Base-by-base conservation (phyloP, 495 filamentous ascomycete species). In the Penicillium robsamsonii region DNA sequence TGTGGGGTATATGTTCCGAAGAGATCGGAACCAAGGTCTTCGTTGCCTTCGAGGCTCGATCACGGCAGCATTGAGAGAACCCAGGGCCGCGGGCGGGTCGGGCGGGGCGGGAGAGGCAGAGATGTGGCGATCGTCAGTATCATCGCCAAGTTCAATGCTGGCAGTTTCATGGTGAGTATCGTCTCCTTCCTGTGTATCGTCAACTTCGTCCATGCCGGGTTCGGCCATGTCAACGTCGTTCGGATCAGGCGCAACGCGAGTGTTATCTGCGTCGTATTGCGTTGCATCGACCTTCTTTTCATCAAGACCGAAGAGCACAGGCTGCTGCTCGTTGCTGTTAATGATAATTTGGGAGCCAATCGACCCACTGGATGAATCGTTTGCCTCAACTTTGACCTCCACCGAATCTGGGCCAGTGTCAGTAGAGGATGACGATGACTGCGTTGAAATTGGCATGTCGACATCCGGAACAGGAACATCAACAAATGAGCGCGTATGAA, bases 141-240 rank as follows among this genome's bases (percentile, higher is more conserved):
- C 69, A 30, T 70, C 70, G n/a, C 74, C 73, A 6, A 77, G 67
- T 47, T 79, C 75, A 33, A 77, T 60, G 50, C 75, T 79, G 29
- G 74, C 75, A 18, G 70, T 73, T 54, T 72, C 69, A 51, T 76
- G 74, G 9, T 55, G 48, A 5, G 60, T 65, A 40, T 68, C 60
- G 33, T 70, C 63, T 38, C 43, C 55, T 13, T 58, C 42, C 17
- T 60, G 46, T 4, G 46, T 55, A 24, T 70, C 60, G 5, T 56
- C 53, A 18, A 55, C 49, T 50, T 58, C 58, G 40, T 46, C 43
- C 42, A 43, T 46, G n/a, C 46, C 50, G 22, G 50, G 42, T 56
- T 55, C 60, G 22, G 46, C 38, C 38, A 43, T 50, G 17, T 40
- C 30, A 20, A 27, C n/a, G 20, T 51, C 40, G 13, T 56, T 48